Evolutionary conservation across 345 rosid genomes (phyloP), one percentile per base, ranked within the genome.

Genomic region (Arabis alpina): DNA sequence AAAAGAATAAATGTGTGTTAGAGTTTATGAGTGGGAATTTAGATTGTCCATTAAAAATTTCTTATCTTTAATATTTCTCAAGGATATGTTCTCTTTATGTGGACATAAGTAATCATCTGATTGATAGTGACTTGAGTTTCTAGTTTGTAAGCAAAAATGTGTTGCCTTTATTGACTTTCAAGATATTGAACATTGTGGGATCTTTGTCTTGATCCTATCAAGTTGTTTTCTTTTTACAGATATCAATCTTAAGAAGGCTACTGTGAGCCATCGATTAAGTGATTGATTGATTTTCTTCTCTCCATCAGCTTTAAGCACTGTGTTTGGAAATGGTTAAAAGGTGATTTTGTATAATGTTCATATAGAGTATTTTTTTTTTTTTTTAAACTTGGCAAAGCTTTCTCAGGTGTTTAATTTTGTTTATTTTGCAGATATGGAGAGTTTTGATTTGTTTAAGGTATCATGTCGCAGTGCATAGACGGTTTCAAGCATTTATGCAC

Each of bases 381-480:
- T 34, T 34, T 32, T 4, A 4, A 3, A 3, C 12, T 25, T 50
- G 54, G 5, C 2, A 63, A 4, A 4, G 65, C 39, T 3, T 69
- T 75, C 51, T 78, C 24, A 79, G n/a, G 15, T 55, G 7, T 51
- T 36, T 68, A 36, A 28, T 41, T 14, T 19, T 36, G 14, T 54
- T 30, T 74, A 76, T 15, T 60, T 64, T 67, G 54, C 75, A 91
- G 97, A 88, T 70, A 93, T 93, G 96, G 85, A 82, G 84, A 60
- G 86, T 83, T 76, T 83, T 89, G 90, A 85, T 79, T 81, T 66
- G 39, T 45, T 23, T 71, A 67, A 68, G 75, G 51, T 84, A 93
- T 82, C 95, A 91, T 93, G 98, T 76, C 85, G 86, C 95, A 78
- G 96, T 91, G 93, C 82, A 39, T 94, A 80, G 91, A 84, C 76